These are phyloP conservation scores for Cucumis cinereus DNA, from an alignment of 306 rosid genomes.

Conservation along the genomic window DNA sequence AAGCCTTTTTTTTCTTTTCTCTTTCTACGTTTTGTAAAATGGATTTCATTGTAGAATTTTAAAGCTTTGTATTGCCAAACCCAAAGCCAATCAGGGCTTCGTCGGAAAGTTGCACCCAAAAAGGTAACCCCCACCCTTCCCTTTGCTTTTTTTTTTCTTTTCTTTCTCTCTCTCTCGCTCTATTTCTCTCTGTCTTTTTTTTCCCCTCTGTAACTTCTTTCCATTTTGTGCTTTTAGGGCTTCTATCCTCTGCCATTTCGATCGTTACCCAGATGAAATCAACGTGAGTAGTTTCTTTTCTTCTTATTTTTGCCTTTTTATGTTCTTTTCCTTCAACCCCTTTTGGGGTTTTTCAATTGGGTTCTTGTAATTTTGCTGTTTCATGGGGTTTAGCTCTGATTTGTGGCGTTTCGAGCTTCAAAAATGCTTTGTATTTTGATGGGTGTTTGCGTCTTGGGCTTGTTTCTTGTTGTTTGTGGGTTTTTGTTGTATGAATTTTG, in stretches of 20 bases:
- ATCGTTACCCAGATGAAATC: background rate
- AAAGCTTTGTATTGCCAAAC: slow-evolving; percentile 11
- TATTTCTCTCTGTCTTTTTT: background rate
- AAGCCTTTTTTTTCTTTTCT: background rate
- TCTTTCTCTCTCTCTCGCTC: background rate
- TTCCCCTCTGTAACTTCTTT: slow-evolving; percentile 14
- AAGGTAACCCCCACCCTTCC: slow-evolving; percentile 21
- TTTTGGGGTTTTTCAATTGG: background rate
- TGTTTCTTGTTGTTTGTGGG: background rate
- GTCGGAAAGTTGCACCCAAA: slow-evolving; percentile 62
- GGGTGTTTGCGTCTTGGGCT: background rate
- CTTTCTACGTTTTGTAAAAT: background rate
- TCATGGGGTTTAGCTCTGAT: background rate
- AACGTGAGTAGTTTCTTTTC: background rate
- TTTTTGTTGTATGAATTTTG: background rate
- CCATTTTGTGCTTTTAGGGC: slow-evolving; percentile 33
- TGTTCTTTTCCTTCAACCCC: background rate
- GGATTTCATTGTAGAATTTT: background rate
- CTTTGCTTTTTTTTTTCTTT: background rate
- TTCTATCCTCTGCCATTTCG: slow-evolving; percentile 16
- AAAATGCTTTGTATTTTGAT: background rate
- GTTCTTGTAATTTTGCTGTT: background rate
- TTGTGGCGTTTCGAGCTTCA: background rate
- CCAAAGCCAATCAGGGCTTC: slow-evolving; percentile 41
- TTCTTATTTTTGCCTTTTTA: background rate